Evolutionary conservation across 2,329 filamentous ascomycete genomes (phyloP).

Genomic region (Cordyceps sp.): DNA sequence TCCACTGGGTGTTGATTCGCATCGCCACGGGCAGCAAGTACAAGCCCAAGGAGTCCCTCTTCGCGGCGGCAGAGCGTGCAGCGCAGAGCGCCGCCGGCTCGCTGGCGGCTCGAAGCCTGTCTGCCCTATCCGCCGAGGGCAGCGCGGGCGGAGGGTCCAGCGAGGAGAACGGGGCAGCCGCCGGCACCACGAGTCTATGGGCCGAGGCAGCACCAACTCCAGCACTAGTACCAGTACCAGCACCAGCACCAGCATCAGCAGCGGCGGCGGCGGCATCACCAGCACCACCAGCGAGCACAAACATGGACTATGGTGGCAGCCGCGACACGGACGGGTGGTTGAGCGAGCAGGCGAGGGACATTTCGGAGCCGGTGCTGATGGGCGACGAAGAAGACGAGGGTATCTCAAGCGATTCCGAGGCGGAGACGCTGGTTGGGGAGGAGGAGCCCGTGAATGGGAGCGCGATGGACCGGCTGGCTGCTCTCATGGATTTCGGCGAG

Average conservation of each 20-base stretch:
- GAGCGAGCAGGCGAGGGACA: background rate
- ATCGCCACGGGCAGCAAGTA: slow-evolving; percentile 12
- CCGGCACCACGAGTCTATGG: no score
- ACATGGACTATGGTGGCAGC: no score
- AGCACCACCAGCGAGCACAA: no score
- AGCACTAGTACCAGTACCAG: no score
- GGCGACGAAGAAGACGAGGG: background rate
- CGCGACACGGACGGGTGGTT: no score
- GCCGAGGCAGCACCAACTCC: no score
- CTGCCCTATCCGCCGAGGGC: no score
- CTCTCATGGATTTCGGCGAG: slow-evolving; percentile 1
- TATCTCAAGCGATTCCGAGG: background rate
- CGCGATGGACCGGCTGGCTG: slow-evolving; percentile 1
- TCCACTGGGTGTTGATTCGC: slow-evolving; percentile 39
- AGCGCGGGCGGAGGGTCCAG: no score
- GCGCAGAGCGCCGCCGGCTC: background rate
- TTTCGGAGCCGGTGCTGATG: background rate
- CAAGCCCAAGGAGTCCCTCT: slow-evolving; percentile 6
- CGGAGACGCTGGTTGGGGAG: background rate
- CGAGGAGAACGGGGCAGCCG: no score
- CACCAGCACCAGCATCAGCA: no score
- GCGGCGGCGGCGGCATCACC: no score
- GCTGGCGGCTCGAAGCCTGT: no score
- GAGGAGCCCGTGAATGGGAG: background rate
- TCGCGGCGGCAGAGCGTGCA: slow-evolving; percentile 3